These are phyloP conservation scores for Achlya hypogyna DNA, from an alignment of 352 stramenopile species.

Conservation along the genomic window DNA sequence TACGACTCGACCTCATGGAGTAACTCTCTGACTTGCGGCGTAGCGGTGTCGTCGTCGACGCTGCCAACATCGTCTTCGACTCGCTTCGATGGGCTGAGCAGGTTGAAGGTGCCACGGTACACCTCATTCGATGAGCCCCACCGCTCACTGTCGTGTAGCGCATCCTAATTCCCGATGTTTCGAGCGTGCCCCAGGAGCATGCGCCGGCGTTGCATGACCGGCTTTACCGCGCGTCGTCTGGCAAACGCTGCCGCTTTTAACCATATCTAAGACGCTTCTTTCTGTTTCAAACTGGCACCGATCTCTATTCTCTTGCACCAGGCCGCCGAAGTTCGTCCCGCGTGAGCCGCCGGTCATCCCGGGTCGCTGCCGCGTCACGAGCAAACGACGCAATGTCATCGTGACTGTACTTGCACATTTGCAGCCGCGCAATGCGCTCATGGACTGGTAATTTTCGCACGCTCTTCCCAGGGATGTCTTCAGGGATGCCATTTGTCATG, in stretches of 20 bases:
- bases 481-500: background rate
- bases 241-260: constrained; percentile 30
- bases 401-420: background rate
- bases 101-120: constrained; percentile 37
- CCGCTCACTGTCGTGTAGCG: constrained; percentile 24
- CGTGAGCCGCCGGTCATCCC: background rate
- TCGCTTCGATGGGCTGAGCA: constrained; percentile 77
- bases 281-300: background rate
- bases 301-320: background rate
- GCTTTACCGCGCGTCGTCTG: constrained; percentile 73
- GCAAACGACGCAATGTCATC: background rate
- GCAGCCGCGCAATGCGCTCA: background rate
- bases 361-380: background rate
- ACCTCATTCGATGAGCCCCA: too few species aligned
- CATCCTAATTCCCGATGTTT: constrained; percentile 59
- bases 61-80: constrained; percentile 75
- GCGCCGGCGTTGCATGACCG: constrained; percentile 69
- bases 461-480: background rate
- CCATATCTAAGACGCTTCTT: background rate
- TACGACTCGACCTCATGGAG: background rate
- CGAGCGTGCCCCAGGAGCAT: constrained; percentile 44
- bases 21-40: background rate
- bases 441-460: background rate
- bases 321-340: background rate
- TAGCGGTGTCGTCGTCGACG: constrained; percentile 54